Evolutionary conservation across 164 flowering plant species (phyloP), one percentile per base, ranked within the genome.

Genomic region (Saururus chinensis): DNA sequence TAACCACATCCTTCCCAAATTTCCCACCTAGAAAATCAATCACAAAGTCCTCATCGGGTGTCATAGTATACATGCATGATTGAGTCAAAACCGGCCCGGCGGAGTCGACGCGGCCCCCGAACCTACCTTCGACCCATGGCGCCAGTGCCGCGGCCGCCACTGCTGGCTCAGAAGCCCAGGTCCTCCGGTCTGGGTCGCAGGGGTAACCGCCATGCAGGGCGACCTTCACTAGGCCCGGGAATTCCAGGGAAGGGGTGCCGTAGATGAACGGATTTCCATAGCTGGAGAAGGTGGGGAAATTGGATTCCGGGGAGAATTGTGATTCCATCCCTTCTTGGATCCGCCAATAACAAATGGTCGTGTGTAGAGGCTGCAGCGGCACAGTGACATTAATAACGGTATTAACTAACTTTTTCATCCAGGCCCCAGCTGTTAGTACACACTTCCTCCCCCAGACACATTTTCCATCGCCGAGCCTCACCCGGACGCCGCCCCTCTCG

Each of bases 41-140:
- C 80, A 91, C 82, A 37, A 64, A 89, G 63, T 95, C 99, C 64
- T 81, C 93, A 57, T 91, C 97, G 0, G 96, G 95, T 6, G 95
- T 95, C 93, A 91, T 78, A 0, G 99, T 81, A 41, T 95, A 95
- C 87, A 95, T 77, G 61, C 99, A 91, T 1, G 83, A 66, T 64
- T 91, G 96, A 0, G 71, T 73, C 30, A 64, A 9, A 12, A 77
- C 84, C 0, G 97, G 92, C 41, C 37, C 55, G 0, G 4, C 40
- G 0, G 76, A 59, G 57, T 89, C 91, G 1, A 92, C 79, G 14
- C 63, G 55, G 6, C 80, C 91, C 1, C 54, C 45, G 22, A 92
- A 82, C 45, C 66, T 70, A 63, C 25, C 78, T 24, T 69, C 63
- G 0, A 92, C 71, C 92, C 90, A 89, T 45, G 78, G 40, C 51